phyloP scores from a whole-genome alignment of 805 yeast genomes.

The Lipomyces spencermartinsiae region DNA sequence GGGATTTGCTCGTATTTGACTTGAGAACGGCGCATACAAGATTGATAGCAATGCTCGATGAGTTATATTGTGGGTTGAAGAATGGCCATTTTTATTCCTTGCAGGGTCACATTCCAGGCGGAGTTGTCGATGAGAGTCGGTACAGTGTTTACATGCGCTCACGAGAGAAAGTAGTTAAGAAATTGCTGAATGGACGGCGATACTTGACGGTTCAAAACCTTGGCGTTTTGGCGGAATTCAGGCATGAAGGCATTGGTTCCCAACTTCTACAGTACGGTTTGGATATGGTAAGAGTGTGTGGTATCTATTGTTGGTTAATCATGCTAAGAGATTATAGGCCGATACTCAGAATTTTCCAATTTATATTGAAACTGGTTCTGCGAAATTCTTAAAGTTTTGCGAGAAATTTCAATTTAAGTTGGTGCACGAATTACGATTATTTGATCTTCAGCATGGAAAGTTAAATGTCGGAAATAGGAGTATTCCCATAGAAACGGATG shows the following conservation, averaged over 20 bases:
- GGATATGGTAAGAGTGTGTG: slow-evolving; percentile 23
- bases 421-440: slow-evolving; percentile 31
- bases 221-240: not conserved
- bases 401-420: slow-evolving; percentile 27
- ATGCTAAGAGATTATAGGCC: slow-evolving; percentile 14
- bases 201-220: slow-evolving; percentile 7
- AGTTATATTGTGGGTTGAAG: not conserved
- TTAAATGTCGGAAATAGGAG: not conserved
- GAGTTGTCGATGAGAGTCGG: slow-evolving; percentile 22
- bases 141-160: slow-evolving; percentile 9
- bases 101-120: slow-evolving; percentile 17
- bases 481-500: not conserved
- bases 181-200: slow-evolving; percentile 13
- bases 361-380: slow-evolving; percentile 20
- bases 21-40: slow-evolving; percentile 15
- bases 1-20: slow-evolving; percentile 25
- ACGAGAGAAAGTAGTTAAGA: slow-evolving; percentile 11
- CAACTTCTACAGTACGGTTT: slow-evolving; percentile 29
- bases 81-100: slow-evolving; percentile 2
- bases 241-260: slow-evolving; percentile 15
- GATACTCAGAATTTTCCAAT: slow-evolving; percentile 34
- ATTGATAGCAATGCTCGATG: slow-evolving; percentile 10
- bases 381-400: slow-evolving; percentile 8
- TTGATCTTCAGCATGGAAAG: not conserved
- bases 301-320: not conserved